Evolutionary conservation across 169 alveolate species (phyloP).

Genomic region (Fabrea salina): DNA sequence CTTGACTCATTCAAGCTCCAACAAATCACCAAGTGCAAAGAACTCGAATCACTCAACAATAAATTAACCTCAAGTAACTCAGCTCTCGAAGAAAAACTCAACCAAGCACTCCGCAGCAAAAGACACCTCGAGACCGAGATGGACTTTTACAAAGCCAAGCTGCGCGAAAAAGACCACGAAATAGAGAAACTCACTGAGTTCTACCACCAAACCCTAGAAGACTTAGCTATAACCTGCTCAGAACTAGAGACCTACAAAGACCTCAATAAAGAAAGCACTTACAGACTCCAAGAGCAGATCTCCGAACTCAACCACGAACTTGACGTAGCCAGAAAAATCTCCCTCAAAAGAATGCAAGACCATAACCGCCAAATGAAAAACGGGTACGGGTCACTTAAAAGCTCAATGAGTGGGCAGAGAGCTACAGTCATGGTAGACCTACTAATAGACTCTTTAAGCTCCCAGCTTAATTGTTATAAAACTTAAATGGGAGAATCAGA

Average conservation of each 20-base stretch:
- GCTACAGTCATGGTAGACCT: background rate
- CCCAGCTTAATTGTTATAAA: too few relatives aligned
- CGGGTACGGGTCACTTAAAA: background rate
- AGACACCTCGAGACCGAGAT: conserved; percentile 22
- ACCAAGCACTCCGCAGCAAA: background rate
- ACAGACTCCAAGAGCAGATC: conserved; percentile 18
- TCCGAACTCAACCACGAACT: conserved; percentile 5
- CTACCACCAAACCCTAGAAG: conserved; percentile 12
- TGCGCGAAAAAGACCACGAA: conserved; percentile 23
- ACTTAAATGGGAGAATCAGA: too few relatives aligned
- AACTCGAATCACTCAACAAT: background rate
- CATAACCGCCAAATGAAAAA: background rate
- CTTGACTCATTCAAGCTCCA: background rate
- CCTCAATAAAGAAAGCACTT: conserved; percentile 4
- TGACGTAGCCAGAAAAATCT: background rate
- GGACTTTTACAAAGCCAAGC: conserved; percentile 1
- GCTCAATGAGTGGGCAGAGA: background rate
- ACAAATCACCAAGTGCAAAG: background rate
- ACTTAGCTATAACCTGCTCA: conserved; percentile 23
- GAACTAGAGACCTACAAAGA: conserved; percentile 19
- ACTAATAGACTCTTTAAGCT: too few relatives aligned
- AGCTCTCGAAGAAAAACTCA: conserved; percentile 14
- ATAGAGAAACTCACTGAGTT: background rate
- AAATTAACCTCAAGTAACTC: conserved; percentile 4
- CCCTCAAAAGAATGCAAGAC: background rate